A percentile compares a stretch with the other conserved stretches of the same genome.
These are phyloP conservation scores for Glomus cerebriforme DNA, from an alignment of 192 early-diverging fungal species.

Conservation along the genomic window DNA sequence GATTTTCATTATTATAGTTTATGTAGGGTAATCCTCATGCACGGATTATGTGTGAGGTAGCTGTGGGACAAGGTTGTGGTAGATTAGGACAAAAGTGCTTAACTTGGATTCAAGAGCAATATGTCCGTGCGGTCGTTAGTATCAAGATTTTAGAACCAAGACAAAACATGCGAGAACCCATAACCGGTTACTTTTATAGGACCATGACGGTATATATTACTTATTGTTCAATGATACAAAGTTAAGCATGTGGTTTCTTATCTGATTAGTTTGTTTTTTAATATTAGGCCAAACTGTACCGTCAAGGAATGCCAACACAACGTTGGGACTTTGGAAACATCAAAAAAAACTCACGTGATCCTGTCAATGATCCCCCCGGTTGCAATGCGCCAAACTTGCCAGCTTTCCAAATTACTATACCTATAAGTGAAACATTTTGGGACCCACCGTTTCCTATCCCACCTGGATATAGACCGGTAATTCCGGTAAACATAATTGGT, in stretches of 20 bases:
- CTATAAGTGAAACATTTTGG: constrained; percentile 12
- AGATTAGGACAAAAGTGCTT: background rate
- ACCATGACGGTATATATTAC: constrained; percentile 19
- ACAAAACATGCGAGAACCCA: background rate
- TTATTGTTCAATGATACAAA: constrained; percentile 13
- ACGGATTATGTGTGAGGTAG: constrained; percentile 20
- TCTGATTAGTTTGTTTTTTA: constrained; percentile 10
- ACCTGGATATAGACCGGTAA: background rate
- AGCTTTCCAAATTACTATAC: background rate
- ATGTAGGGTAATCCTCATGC: constrained; percentile 29
- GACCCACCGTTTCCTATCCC: constrained; percentile 4
- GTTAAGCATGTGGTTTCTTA: constrained; percentile 13
- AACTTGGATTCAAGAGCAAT: background rate
- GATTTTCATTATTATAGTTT: constrained; percentile 15
- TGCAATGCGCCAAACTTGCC: constrained; percentile 23
- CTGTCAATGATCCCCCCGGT: background rate
- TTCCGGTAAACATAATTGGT: background rate
- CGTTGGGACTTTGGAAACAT: background rate
- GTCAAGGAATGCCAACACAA: background rate
- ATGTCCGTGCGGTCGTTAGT: constrained; percentile 14
- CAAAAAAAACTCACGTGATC: constrained; percentile 6
- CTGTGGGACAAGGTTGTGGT: background rate
- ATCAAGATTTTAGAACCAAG: no score
- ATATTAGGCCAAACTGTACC: constrained; percentile 5
- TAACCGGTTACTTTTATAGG: constrained; percentile 1